Base-by-base conservation (phyloP, 2,329 filamentous ascomycete species). In the Eutypa lata region DNA sequence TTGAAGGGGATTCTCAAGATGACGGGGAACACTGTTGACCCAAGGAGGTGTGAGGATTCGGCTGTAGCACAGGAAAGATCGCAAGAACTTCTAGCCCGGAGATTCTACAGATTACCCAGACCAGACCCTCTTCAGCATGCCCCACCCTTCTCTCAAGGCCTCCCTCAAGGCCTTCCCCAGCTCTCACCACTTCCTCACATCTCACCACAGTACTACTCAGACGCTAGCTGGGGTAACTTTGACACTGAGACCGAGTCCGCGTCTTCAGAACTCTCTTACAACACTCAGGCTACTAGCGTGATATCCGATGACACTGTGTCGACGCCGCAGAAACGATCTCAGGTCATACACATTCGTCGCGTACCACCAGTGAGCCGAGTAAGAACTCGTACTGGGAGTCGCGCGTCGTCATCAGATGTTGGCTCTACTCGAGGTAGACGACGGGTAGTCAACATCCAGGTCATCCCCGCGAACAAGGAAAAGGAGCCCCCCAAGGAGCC, bases 221-320 rank as follows among this genome's bases (percentile, higher is more conserved):
- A 68, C 28, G 64, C 58, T 37, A 45, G 42, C 42, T 65, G 59
- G 33, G 54, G 50, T 42, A 63, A 56, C 47, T 66, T 59, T 50
- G 65, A 71, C 28, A 57, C 59, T 3, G 69, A 71, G 50, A 71
- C 69, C 11, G 70, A 72, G 52, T 68, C 70, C 19, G 64, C 63
- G 10, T 67, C 65, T 0, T 73, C 71, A 0, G 69, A 71, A 22
- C 64, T 73, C 33, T 73, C 71, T 7, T 56, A 66, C 47, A 73
- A 66, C 56, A 73, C 71, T 3, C 63, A 72, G 47, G 71, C 71
- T 31, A 73, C 71, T 7, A 72, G 68, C 22, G 67, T 73, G 37
- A 60, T 63, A 52, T 72, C 71, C 7, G 66, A 65, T 50, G 52
- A 49, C 48, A 60, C 58, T 19, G 51, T 56, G 2, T 51, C 60